Evolutionary conservation across 2,329 filamentous ascomycete species (phyloP).

Genomic region (Fusarium liriodendri): DNA sequence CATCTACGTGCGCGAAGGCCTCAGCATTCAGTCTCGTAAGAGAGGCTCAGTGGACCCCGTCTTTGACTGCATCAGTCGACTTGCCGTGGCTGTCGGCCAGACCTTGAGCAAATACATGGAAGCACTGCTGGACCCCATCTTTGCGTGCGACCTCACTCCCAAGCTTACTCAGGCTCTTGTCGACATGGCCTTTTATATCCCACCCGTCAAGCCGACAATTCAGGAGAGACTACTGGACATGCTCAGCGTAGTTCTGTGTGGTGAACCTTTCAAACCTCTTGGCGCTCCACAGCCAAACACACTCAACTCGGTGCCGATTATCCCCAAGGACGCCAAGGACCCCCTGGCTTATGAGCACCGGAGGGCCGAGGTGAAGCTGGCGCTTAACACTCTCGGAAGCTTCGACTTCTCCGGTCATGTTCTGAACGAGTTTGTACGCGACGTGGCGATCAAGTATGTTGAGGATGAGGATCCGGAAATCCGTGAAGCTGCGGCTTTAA

Average conservation of each 20-base stretch:
- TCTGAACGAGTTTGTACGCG: conserved; percentile 97
- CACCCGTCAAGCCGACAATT: conserved; percentile 90
- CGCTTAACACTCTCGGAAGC: conserved; percentile 94
- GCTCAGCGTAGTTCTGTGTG: conserved; percentile 92
- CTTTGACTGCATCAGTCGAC: conserved; percentile 97
- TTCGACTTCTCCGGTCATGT: conserved; percentile 96
- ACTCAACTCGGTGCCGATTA: conserved; percentile 83
- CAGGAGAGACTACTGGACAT: conserved; percentile 95
- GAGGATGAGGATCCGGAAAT: conserved; percentile 96
- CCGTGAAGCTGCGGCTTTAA: conserved; percentile 92
- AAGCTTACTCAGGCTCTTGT: conserved; percentile 95
- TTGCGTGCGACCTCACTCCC: conserved; percentile 93
- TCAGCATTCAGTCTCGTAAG: conserved; percentile 81
- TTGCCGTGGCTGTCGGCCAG: conserved; percentile 94
- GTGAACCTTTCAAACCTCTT: conserved; percentile 90
- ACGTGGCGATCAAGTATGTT: conserved; percentile 97
- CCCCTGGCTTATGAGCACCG: conserved; percentile 82
- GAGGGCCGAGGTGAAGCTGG: conserved; percentile 90
- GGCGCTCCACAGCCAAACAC: conserved; percentile 88
- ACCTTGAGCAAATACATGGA: conserved; percentile 99
- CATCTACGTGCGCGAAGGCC: conserved; percentile 90
- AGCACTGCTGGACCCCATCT: conserved; percentile 92
- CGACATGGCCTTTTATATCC: conserved; percentile 99
- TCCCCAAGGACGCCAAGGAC: conserved; percentile 88
- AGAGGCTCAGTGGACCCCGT: conserved; percentile 79